Evolutionary conservation across 2,329 filamentous ascomycete genomes (phyloP).

Genomic region (Claviceps monticola): DNA sequence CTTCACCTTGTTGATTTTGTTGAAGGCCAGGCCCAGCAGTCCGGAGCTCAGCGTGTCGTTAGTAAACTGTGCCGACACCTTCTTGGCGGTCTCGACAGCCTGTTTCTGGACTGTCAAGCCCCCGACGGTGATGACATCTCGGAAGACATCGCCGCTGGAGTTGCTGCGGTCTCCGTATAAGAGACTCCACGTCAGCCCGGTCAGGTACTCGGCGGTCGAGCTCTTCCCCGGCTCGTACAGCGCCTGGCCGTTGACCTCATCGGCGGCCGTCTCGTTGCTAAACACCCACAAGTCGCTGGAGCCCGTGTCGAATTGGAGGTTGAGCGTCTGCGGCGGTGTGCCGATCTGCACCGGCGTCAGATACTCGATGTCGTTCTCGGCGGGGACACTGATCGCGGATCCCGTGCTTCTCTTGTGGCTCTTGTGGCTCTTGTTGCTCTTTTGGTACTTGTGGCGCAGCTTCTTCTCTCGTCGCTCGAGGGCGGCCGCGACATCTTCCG

Average conservation of each 20-base stretch:
- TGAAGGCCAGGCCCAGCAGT: constrained; percentile 30
- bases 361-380: constrained; percentile 8
- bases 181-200: constrained; percentile 27
- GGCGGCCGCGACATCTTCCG: constrained; percentile 3
- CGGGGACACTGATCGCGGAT: constrained; percentile 6
- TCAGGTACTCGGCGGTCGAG: constrained; percentile 22
- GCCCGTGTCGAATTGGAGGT: constrained; percentile 12
- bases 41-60: constrained; percentile 26
- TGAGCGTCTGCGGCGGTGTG: constrained; percentile 9
- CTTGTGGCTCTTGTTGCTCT: not conserved
- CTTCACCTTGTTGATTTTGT: constrained; percentile 26
- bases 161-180: constrained; percentile 29
- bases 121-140: constrained; percentile 28
- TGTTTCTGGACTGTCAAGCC: constrained; percentile 25
- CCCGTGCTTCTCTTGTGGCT: constrained; percentile 1
- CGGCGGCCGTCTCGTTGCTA: constrained; percentile 26
- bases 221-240: constrained; percentile 26
- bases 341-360: constrained; percentile 9
- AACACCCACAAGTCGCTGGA: constrained; percentile 21
- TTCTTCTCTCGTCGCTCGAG: not conserved
- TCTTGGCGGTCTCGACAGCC: constrained; percentile 29
- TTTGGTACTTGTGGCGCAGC: not conserved
- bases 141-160: constrained; percentile 29
- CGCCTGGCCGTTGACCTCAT: constrained; percentile 24
- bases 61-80: constrained; percentile 27